These are phyloP conservation scores for Lophiotrema nucula DNA, from an alignment of 495 filamentous ascomycete genomes.

Conservation along the genomic window DNA sequence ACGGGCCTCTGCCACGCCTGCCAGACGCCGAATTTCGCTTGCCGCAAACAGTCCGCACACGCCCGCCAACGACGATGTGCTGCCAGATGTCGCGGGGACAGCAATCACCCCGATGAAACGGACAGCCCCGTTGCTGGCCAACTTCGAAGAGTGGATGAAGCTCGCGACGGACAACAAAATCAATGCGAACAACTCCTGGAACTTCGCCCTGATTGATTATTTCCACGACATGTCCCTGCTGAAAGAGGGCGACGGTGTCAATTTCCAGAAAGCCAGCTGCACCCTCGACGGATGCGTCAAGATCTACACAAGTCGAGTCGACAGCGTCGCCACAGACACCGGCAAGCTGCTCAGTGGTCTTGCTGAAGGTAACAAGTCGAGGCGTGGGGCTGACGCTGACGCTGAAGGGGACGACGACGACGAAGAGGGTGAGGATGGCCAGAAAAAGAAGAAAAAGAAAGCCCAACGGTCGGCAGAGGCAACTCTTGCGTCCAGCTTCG, in stretches of 20 bases:
- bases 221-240: constrained; percentile 99
- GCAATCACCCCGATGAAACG: constrained; percentile 95
- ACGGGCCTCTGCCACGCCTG: constrained; percentile 84
- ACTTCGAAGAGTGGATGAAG: constrained; percentile 99
- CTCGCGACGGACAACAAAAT: constrained; percentile 99
- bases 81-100: constrained; percentile 58
- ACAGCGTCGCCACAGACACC: constrained; percentile 97
- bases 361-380: constrained; percentile 81
- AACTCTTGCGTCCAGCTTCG: constrained; percentile 84
- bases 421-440: constrained; percentile 73
- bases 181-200: constrained; percentile 98
- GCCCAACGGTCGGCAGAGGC: constrained; percentile 82
- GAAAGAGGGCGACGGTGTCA: constrained; percentile 94
- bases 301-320: constrained; percentile 97
- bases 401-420: constrained; percentile 66
- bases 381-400: constrained; percentile 57
- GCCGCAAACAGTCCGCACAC: constrained; percentile 64
- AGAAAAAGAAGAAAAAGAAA: constrained; percentile 69
- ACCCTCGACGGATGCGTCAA: constrained; percentile 98
- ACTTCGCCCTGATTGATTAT: constrained; percentile 98
- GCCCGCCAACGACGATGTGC: constrained; percentile 52
- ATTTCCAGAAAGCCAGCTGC: constrained; percentile 98
- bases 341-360: constrained; percentile 92
- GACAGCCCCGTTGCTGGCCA: constrained; percentile 81
- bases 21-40: constrained; percentile 65